Conservation (phyloP, 768 basidiomycete species). For the Pluteus cervinus region DNA sequence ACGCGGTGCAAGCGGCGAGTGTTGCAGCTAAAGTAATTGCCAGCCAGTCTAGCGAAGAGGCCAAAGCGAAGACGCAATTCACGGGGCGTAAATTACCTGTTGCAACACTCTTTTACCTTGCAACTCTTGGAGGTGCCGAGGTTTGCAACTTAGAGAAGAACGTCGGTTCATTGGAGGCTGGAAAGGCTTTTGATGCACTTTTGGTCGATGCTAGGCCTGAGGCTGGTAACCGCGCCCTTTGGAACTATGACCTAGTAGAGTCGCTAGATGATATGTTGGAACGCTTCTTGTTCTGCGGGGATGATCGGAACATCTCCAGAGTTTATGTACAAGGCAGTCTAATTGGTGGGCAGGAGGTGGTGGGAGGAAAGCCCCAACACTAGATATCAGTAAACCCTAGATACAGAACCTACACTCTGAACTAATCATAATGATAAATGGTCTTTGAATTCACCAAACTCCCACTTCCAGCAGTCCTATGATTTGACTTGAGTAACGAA, state of each 20-base stretch:
- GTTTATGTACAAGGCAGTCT: slow-evolving; percentile 82
- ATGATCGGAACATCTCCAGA: slow-evolving; percentile 73
- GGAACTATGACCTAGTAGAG: slow-evolving; percentile 36
- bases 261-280: slow-evolving; percentile 62
- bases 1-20: slow-evolving; percentile 67
- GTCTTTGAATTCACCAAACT: slow-evolving; percentile 46
- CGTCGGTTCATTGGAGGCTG: slow-evolving; percentile 71
- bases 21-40: slow-evolving; percentile 74
- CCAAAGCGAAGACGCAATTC: slow-evolving; percentile 24
- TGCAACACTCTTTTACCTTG: slow-evolving; percentile 78
- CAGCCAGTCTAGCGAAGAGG: slow-evolving; percentile 28
- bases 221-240: slow-evolving; percentile 51
- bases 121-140: slow-evolving; percentile 86
- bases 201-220: slow-evolving; percentile 53
- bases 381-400: no score
- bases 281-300: slow-evolving; percentile 81
- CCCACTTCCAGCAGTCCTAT: slow-evolving; percentile 78
- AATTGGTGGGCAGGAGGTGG: slow-evolving; percentile 61
- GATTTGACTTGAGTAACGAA: slow-evolving; percentile 1
- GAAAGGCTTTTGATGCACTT: slow-evolving; percentile 90
- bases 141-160: slow-evolving; percentile 66
- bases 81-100: slow-evolving; percentile 61
- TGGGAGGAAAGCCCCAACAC: no score
- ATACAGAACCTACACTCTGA: background rate
- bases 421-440: background rate